Percentiles rank a stretch among this genome's conserved stretches.
Conservation (phyloP, 306 rosid species). For the Acacia crassicarpa region DNA sequence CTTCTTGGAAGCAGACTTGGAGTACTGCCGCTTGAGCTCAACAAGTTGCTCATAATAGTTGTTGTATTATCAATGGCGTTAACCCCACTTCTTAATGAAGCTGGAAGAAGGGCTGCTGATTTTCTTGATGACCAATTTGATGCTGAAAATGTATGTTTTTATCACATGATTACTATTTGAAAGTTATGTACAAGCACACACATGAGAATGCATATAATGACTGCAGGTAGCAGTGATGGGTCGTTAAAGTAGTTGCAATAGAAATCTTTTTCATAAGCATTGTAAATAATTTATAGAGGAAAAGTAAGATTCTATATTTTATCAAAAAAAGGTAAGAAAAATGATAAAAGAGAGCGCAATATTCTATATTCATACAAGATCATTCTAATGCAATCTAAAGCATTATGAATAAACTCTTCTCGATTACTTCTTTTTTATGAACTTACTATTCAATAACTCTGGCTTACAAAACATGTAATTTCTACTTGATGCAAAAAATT, state of each 20-base stretch:
- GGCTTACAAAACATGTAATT: not conserved
- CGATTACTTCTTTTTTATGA: constrained; percentile 6
- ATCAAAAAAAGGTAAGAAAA: too few relatives aligned
- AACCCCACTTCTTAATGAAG: constrained; percentile 92
- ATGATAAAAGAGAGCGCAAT: too few relatives aligned
- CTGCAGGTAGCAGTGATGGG: constrained; percentile 7
- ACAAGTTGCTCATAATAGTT: constrained; percentile 92
- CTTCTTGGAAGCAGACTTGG: constrained; percentile 77
- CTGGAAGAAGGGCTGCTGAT: constrained; percentile 87
- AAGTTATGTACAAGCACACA: constrained; percentile 6
- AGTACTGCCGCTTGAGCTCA: constrained; percentile 96
- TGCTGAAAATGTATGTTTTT: constrained; percentile 54
- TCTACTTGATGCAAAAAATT: not conserved
- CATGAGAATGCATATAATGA: constrained; percentile 17
- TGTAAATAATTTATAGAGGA: too few relatives aligned
- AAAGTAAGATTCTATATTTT: too few relatives aligned
- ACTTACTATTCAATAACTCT: constrained; percentile 2
- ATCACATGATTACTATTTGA: constrained; percentile 8
- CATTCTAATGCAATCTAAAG: not conserved
- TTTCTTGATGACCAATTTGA: constrained; percentile 57
- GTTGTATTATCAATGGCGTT: constrained; percentile 97
- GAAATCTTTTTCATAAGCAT: too few relatives aligned
- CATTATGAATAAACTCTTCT: constrained; percentile 14
- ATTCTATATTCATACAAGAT: not conserved
- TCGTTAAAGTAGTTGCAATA: not conserved